phyloP scores from a whole-genome alignment of 345 rosid genomes.

The Moricandia arvensis region DNA sequence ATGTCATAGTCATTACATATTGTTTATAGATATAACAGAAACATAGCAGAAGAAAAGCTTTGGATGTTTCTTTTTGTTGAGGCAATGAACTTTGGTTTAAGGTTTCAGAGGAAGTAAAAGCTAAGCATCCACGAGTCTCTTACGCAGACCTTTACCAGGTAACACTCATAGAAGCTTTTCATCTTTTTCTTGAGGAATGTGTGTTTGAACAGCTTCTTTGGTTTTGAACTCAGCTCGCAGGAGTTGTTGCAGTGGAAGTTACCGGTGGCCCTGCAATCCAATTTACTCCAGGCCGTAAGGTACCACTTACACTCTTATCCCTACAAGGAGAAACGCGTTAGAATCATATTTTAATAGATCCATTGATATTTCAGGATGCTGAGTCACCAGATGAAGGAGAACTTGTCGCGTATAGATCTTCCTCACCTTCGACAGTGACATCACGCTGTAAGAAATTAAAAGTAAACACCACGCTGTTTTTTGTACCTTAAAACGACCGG shows the following conservation, averaged over 20 bases:
- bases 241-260: conserved; percentile 81
- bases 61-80: conserved; percentile 31
- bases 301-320: conserved; percentile 17
- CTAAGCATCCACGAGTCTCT: conserved; percentile 59
- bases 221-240: conserved; percentile 64
- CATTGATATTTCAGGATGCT: conserved; percentile 64
- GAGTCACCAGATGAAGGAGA: conserved; percentile 66
- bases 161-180: not conserved
- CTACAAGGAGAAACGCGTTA: not conserved
- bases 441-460: too few relatives aligned
- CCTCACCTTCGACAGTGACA: too few relatives aligned
- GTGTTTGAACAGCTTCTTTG: not conserved
- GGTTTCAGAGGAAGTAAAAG: conserved; percentile 61
- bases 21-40: too few relatives aligned
- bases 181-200: not conserved
- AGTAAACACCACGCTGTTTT: not conserved
- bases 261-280: conserved; percentile 72
- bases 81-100: conserved; percentile 9
- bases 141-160: conserved; percentile 91
- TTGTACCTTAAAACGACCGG: not conserved
- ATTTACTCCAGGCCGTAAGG: conserved; percentile 81
- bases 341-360: too few relatives aligned
- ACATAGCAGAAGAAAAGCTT: too few relatives aligned
- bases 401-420: too few relatives aligned
- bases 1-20: too few relatives aligned